phyloP scores from a whole-genome alignment of 1,284 basidiomycete species.

The Tilletiopsis washingtonensis region DNA sequence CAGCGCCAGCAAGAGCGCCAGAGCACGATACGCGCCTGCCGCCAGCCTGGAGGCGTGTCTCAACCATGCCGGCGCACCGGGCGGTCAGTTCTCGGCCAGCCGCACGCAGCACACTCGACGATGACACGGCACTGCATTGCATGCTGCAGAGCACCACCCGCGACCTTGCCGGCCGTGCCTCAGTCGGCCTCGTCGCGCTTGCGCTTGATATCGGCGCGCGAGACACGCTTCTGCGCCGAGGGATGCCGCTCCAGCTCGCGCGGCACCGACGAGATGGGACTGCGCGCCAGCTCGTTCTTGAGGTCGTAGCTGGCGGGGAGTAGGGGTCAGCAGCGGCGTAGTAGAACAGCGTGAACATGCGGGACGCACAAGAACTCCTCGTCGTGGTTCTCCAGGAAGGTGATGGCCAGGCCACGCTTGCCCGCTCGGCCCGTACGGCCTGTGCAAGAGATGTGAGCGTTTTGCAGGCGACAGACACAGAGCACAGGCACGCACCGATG shows the following conservation, averaged over 20 bases:
- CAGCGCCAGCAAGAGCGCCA: too few relatives aligned
- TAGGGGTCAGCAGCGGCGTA: conserved; percentile 50
- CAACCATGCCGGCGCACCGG: too few relatives aligned
- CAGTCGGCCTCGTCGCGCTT: conserved; percentile 9
- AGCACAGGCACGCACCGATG: too few relatives aligned
- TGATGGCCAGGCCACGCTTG: conserved; percentile 83
- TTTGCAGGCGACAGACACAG: too few relatives aligned
- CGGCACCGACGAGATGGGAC: conserved; percentile 29
- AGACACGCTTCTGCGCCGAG: conserved; percentile 19
- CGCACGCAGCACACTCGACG: too few relatives aligned
- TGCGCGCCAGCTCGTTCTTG: conserved; percentile 33
- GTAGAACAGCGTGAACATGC: conserved; percentile 47
- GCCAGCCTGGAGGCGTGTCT: too few relatives aligned
- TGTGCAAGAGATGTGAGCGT: too few relatives aligned
- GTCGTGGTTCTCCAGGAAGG: conserved; percentile 90
- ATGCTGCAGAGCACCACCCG: too few relatives aligned
- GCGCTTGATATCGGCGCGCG: conserved; percentile 9
- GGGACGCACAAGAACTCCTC: conserved; percentile 87
- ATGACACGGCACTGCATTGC: too few relatives aligned
- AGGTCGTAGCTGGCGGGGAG: conserved; percentile 23
- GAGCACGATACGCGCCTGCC: too few relatives aligned
- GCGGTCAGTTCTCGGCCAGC: too few relatives aligned
- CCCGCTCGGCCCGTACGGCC: conserved; percentile 94
- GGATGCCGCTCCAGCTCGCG: conserved; percentile 35
- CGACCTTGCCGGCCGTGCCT: too few relatives aligned